phyloP scores from a whole-genome alignment of 805 yeast species.

The Wickerhamiella azymoides region DNA sequence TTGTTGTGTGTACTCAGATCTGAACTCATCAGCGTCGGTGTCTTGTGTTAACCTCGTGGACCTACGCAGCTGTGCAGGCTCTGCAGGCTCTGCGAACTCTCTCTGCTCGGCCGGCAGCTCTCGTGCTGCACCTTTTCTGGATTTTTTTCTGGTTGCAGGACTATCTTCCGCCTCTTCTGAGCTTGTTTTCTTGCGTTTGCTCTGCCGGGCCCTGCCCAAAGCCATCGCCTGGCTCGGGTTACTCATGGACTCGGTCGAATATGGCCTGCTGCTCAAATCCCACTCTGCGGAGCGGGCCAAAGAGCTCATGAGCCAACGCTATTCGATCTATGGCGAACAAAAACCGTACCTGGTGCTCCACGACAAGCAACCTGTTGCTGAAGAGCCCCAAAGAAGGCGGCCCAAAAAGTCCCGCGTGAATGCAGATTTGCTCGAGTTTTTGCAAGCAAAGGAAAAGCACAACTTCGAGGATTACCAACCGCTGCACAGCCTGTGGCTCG shows the following conservation, averaged over 20 bases:
- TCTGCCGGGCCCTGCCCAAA: no score
- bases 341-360: slow-evolving; percentile 25
- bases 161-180: no score
- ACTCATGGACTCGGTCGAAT: slow-evolving; percentile 16
- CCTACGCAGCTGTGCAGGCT: no score
- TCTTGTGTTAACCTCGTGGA: no score
- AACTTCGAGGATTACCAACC: slow-evolving; percentile 38
- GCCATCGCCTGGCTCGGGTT: neutral
- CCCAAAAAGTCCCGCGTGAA: slow-evolving; percentile 22
- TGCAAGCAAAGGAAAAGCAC: slow-evolving; percentile 8
- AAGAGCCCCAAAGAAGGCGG: slow-evolving; percentile 18
- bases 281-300: slow-evolving; percentile 22
- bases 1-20: no score
- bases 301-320: slow-evolving; percentile 27
- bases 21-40: no score
- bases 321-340: slow-evolving; percentile 25
- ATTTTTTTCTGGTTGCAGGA: no score
- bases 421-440: slow-evolving; percentile 26
- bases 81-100: no score
- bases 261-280: slow-evolving; percentile 20
- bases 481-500: slow-evolving; percentile 59
- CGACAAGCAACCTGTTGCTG: slow-evolving; percentile 13
- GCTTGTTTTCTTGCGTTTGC: no score
- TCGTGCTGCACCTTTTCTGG: no score
- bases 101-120: no score